Evolutionary conservation across 2,329 filamentous ascomycete genomes (phyloP).

Genomic region (Alternaria dauci): DNA sequence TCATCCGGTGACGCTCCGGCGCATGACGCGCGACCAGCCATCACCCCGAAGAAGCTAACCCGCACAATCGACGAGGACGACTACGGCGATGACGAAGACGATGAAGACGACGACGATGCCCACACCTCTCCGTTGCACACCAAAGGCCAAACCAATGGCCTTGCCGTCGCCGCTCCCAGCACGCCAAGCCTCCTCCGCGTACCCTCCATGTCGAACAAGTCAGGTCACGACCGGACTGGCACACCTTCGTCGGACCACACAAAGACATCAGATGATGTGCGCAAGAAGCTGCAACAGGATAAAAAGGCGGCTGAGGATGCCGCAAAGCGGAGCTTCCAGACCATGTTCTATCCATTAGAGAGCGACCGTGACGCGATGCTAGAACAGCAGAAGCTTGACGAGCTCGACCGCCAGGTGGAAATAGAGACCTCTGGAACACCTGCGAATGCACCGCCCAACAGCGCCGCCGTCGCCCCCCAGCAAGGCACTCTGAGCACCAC

Average conservation of each 20-base stretch:
- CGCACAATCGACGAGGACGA: constrained; percentile 84
- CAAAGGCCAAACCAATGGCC: constrained; percentile 62
- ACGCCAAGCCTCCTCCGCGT: constrained; percentile 69
- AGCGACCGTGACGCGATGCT: constrained; percentile 96
- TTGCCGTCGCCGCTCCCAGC: constrained; percentile 64
- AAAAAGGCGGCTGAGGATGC: constrained; percentile 90
- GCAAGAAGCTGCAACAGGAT: constrained; percentile 90
- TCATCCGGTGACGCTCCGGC: constrained; percentile 44
- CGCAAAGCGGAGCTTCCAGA: constrained; percentile 89
- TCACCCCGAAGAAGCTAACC: constrained; percentile 74
- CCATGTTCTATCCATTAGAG: constrained; percentile 92
- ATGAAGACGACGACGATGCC: constrained; percentile 57
- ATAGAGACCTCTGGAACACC: constrained; percentile 81
- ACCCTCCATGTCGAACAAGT: constrained; percentile 71
- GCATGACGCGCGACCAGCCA: constrained; percentile 56
- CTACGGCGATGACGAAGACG: constrained; percentile 80
- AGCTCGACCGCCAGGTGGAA: constrained; percentile 94
- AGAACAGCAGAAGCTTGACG: constrained; percentile 95
- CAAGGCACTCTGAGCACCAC: constrained; percentile 91
- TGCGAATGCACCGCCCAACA: constrained; percentile 59
- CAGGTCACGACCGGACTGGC: constrained; percentile 66
- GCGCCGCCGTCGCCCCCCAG: constrained; percentile 64
- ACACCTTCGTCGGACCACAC: constrained; percentile 64
- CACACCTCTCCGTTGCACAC: constrained; percentile 59
- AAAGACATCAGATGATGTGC: constrained; percentile 83